These are phyloP conservation scores for Tricholoma furcatifolium DNA, from an alignment of 768 basidiomycete species.

Conservation along the genomic window DNA sequence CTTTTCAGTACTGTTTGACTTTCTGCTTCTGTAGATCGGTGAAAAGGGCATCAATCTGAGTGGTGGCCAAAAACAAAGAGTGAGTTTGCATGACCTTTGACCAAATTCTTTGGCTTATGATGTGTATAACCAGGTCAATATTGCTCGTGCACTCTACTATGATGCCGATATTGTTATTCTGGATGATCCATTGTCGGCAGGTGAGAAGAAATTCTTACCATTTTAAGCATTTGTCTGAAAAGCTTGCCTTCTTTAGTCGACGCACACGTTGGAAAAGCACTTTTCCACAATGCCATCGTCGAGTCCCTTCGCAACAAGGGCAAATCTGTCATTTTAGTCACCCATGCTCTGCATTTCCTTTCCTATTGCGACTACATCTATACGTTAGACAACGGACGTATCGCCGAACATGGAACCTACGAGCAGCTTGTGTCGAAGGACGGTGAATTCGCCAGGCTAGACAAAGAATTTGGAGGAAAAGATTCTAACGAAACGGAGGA, in stretches of 20 bases:
- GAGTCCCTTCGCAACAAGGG: conserved; percentile 34
- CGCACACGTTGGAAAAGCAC: conserved; percentile 69
- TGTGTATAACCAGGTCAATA: conserved; percentile 47
- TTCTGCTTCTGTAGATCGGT: conserved; percentile 47
- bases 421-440: conserved; percentile 44
- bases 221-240: background rate
- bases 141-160: conserved; percentile 68
- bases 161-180: conserved; percentile 60
- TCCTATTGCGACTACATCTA: conserved; percentile 80
- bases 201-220: conserved; percentile 24
- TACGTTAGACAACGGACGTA: conserved; percentile 65
- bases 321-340: conserved; percentile 82
- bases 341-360: conserved; percentile 84
- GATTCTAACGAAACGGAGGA: conserved; percentile 33
- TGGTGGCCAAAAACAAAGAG: conserved; percentile 67
- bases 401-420: conserved; percentile 72
- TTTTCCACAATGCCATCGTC: conserved; percentile 68
- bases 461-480: conserved; percentile 60
- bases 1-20: background rate
- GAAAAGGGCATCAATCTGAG: conserved; percentile 69
- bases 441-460: conserved; percentile 57
- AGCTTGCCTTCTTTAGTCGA: conserved; percentile 49
- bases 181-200: conserved; percentile 67
- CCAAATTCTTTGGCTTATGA: background rate
- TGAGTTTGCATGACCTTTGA: conserved; percentile 18